Evolutionary conservation across 2,329 filamentous ascomycete species (phyloP), one percentile per base, ranked within the genome.

Genomic region (Neodidymelliopsis sp.): DNA sequence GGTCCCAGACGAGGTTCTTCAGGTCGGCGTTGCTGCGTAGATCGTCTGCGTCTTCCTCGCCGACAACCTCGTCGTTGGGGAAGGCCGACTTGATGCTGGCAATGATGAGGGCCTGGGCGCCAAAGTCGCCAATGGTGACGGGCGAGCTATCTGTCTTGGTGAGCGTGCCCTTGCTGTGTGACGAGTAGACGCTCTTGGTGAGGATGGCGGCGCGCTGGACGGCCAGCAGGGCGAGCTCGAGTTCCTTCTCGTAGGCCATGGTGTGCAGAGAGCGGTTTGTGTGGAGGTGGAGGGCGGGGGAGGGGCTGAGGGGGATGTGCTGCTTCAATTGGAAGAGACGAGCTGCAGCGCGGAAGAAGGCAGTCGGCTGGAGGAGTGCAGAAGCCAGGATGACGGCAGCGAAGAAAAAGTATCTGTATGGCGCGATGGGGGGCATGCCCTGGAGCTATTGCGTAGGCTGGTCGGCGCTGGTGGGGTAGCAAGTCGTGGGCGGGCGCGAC

Each of bases 121-220:
- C 94, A 74, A 96, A 97, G 78, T 99, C 94, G 72, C 93, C 94
- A 65, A 97, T 94, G 13, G 94, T 99, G 65, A 99, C 94, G 59
- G 94, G 94, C 8, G 92, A 96, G 71, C 90, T 91, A 81, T 99
- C 94, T 74, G 90, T 88, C 79, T 99, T 99, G 72, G 88, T 89
- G 40, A 96, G 82, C 34, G 94, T 97, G 63, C 93, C 93, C 78
- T 97, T 97, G 65, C 91, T 88, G 75, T 93, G 94, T 64, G 93
- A 89, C 76, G 91, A 81, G 79, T 89, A 90, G 69, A 91, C 89
- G 54, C 83, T 83, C 74, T 90, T 88, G 40, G 89, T 91, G 49
- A 91, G 81, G 57, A 91, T 79, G 16, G 84, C 79, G 19, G 89
- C 92, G 58, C 92, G 85, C 77, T 96, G 91, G 48, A 96, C 92